Conservation (phyloP, 2,329 filamentous ascomycete genomes). For the Fusarium papillatum region DNA sequence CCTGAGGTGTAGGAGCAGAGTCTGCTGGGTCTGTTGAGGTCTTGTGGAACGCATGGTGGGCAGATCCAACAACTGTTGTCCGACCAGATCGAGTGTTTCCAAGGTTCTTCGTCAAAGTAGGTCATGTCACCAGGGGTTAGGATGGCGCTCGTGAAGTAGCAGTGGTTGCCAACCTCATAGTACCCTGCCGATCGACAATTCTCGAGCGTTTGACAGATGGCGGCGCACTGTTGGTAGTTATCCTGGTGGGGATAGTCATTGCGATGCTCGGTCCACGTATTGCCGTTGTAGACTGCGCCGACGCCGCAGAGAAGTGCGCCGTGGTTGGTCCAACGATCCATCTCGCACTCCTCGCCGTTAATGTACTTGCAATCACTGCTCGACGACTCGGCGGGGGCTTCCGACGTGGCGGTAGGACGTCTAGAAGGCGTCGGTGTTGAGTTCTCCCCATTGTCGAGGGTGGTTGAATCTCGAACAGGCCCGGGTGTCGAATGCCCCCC, state of each 20-base stretch:
- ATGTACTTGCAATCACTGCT: not conserved
- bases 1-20: constrained; percentile 7
- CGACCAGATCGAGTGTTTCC: constrained; percentile 6
- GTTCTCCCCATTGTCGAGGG: not conserved
- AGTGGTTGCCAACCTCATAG: constrained; percentile 17
- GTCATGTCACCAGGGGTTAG: constrained; percentile 4
- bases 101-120: not conserved
- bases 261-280: constrained; percentile 4
- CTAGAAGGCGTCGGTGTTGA: not conserved
- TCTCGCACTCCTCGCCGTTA: constrained; percentile 1
- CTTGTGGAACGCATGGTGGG: not conserved
- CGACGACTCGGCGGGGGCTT: not conserved
- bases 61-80: constrained; percentile 21
- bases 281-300: not conserved
- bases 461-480: not conserved
- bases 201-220: constrained; percentile 13
- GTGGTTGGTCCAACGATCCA: too few relatives aligned
- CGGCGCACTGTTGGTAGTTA: constrained; percentile 11
- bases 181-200: constrained; percentile 13
- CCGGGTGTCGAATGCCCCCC: not conserved
- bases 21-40: not conserved
- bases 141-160: constrained; percentile 9
- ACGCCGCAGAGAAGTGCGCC: too few relatives aligned
- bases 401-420: not conserved
- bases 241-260: constrained; percentile 18